A percentile compares a stretch with the other conserved stretches of the same genome.
phyloP scores from a whole-genome alignment of 257 asterid genomes.

The Agastache rugosa region DNA sequence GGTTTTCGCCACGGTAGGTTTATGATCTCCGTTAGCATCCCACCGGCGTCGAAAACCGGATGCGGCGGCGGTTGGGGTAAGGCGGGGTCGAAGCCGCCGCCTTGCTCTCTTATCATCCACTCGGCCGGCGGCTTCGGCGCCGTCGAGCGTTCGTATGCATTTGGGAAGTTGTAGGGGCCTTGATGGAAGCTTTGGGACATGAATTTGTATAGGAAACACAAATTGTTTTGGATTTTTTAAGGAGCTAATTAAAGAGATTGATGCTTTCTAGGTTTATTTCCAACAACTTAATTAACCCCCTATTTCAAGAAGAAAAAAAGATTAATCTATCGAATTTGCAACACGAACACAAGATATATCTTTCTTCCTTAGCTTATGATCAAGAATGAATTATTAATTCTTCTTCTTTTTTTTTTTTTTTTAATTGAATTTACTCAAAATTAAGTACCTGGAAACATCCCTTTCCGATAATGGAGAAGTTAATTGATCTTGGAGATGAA shows the following conservation, averaged over 20 bases:
- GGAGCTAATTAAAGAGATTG: no score
- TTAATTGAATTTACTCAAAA: neutral
- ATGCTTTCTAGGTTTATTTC: neutral
- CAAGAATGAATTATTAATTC: neutral
- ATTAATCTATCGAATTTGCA: neutral
- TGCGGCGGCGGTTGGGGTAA: slow-evolving; percentile 20
- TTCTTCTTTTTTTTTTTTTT: neutral
- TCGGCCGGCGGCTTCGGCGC: slow-evolving; percentile 24
- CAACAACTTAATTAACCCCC: neutral
- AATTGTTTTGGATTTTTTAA: neutral
- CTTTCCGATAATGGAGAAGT: slow-evolving; percentile 37
- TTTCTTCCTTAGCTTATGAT: neutral
- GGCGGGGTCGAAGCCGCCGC: neutral
- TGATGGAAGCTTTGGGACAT: slow-evolving; percentile 57
- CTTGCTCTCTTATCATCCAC: neutral
- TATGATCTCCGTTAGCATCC: slow-evolving; percentile 60
- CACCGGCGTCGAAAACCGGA: slow-evolving; percentile 47
- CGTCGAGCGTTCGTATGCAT: slow-evolving; percentile 53
- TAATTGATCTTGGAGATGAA: slow-evolving; percentile 19
- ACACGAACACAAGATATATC: neutral
- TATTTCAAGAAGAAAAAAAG: neutral
- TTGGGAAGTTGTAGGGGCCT: slow-evolving; percentile 45
- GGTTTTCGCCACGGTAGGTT: slow-evolving; percentile 51
- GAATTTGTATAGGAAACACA: slow-evolving; percentile 2
- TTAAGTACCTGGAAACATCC: slow-evolving; percentile 46